These are phyloP conservation scores for Akanthomyces lecanii DNA, from an alignment of 2,329 filamentous ascomycete genomes.

Conservation along the genomic window DNA sequence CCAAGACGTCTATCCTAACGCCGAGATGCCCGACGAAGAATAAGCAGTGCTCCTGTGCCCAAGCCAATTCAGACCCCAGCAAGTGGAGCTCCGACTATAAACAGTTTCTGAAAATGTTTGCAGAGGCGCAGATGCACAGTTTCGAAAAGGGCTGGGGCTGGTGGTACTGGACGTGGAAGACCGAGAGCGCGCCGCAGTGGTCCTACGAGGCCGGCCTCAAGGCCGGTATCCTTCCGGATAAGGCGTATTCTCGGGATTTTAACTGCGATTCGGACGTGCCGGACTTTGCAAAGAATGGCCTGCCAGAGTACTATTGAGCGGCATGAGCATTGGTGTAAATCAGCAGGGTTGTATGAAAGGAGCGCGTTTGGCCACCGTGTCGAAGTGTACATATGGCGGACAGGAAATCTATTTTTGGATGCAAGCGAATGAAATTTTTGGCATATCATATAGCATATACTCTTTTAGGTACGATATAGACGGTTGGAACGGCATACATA, in stretches of 20 bases:
- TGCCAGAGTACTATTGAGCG: conserved; percentile 47
- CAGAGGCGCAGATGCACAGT: conserved; percentile 90
- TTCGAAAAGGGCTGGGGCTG: conserved; percentile 94
- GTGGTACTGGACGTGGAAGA: conserved; percentile 99
- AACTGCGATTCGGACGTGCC: conserved; percentile 59
- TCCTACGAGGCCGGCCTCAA: conserved; percentile 78
- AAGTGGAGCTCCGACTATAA: conserved; percentile 73
- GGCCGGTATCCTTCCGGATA: conserved; percentile 73
- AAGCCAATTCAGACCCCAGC: conserved; percentile 69
- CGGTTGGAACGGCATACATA: not conserved
- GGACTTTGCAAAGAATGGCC: conserved; percentile 40
- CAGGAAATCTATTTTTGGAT: not conserved
- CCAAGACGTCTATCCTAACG: conserved; percentile 56
- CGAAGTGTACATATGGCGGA: conserved; percentile 12
- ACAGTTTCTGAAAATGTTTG: conserved; percentile 81
- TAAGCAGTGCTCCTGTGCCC: conserved; percentile 64
- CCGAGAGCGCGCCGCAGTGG: conserved; percentile 83
- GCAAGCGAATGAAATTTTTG: not conserved
- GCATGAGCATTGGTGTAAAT: not conserved
- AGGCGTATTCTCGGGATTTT: conserved; percentile 68
- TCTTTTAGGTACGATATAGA: conserved; percentile 4
- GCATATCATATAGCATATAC: conserved; percentile 1
- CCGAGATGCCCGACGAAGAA: conserved; percentile 70
- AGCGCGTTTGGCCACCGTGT: not conserved
- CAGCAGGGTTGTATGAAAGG: not conserved